These are phyloP conservation scores for Crepidotus variabilis DNA, from an alignment of 768 basidiomycete genomes.

Conservation along the genomic window DNA sequence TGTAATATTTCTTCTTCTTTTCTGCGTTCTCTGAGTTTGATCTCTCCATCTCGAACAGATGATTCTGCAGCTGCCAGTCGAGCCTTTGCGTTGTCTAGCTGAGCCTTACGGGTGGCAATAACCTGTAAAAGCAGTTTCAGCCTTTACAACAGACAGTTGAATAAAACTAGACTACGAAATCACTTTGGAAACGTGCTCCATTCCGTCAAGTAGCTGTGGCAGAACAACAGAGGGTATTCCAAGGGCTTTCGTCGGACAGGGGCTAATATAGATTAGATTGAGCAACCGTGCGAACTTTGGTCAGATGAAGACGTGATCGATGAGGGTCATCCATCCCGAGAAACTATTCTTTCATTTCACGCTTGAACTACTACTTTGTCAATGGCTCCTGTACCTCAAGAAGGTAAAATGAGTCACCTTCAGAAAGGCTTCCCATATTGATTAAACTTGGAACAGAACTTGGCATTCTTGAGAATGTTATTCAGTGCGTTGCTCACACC, in stretches of 20 bases:
- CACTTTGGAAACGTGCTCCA: background rate
- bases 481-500: constrained; percentile 56
- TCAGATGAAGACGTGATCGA: constrained; percentile 18
- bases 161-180: background rate
- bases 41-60: constrained; percentile 13
- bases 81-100: constrained; percentile 19
- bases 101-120: constrained; percentile 17
- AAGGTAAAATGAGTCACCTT: constrained; percentile 46
- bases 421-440: constrained; percentile 6
- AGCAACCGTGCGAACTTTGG: constrained; percentile 25
- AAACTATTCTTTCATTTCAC: constrained; percentile 2
- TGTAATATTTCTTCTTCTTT: constrained; percentile 16
- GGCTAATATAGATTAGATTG: constrained; percentile 20
- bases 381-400: constrained; percentile 78
- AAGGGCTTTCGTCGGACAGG: background rate
- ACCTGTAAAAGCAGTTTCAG: constrained; percentile 15
- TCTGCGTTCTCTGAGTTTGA: constrained; percentile 15
- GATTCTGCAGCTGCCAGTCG: constrained; percentile 26
- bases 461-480: constrained; percentile 90
- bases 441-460: constrained; percentile 55
- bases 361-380: constrained; percentile 3
- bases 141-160: background rate
- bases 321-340: constrained; percentile 8
- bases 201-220: background rate
- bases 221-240: too few species aligned